A percentile compares a stretch with the other conserved stretches of the same genome.
phyloP scores from a whole-genome alignment of 495 filamentous ascomycete species.

The Daldinia decipiens region DNA sequence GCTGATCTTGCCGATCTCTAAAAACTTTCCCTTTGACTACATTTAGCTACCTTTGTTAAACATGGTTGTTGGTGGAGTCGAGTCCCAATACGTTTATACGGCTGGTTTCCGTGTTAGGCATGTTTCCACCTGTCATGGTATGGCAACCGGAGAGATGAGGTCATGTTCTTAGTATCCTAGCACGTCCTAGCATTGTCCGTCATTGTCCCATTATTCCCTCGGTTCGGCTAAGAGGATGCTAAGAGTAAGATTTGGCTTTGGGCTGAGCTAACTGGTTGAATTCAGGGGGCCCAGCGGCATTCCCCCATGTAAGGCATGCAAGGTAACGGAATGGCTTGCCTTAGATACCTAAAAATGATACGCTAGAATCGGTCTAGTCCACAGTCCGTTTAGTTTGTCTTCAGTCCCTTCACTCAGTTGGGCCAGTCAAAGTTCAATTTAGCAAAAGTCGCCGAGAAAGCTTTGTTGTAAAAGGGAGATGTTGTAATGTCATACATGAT shows the following conservation, averaged over 20 bases:
- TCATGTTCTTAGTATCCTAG: conserved; percentile 19
- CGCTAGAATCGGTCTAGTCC: conserved; percentile 8
- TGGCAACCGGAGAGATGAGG: conserved; percentile 33
- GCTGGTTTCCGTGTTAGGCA: conserved; percentile 21
- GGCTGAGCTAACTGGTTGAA: conserved; percentile 26
- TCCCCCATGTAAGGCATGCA: conserved; percentile 24
- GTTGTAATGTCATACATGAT: neutral
- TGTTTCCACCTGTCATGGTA: conserved; percentile 32
- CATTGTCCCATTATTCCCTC: conserved; percentile 22
- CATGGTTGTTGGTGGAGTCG: conserved; percentile 24
- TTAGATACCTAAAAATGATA: conserved; percentile 6
- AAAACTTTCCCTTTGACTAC: conserved; percentile 10
- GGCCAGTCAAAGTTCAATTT: conserved; percentile 6
- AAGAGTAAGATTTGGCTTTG: conserved; percentile 24
- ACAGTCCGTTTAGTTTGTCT: neutral
- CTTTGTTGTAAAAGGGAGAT: neutral
- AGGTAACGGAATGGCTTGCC: conserved; percentile 31
- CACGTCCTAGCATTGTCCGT: neutral
- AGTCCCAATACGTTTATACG: conserved; percentile 5
- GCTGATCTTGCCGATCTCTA: conserved; percentile 39
- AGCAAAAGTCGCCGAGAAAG: conserved; percentile 33
- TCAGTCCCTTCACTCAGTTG: neutral
- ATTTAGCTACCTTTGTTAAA: neutral
- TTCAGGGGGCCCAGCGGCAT: conserved; percentile 37
- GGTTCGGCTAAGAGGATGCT: conserved; percentile 36